Conservation (phyloP, 129 eudicot species). For the Rutidosis leptorrhynchoides region DNA sequence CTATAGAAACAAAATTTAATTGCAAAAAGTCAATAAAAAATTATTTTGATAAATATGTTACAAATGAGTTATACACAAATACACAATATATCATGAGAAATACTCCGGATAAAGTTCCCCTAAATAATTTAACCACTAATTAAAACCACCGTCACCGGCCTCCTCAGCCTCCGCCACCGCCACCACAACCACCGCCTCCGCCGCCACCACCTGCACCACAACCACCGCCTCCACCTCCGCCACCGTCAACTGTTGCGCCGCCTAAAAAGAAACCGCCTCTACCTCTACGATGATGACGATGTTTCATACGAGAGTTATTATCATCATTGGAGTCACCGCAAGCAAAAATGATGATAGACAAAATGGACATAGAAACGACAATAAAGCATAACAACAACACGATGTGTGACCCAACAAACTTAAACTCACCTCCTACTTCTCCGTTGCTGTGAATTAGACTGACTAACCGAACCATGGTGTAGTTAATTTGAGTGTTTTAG, state of each 20-base stretch:
- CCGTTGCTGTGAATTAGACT: background rate
- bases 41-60: too few relatives aligned
- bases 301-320: background rate
- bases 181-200: conserved; percentile 8
- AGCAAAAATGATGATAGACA: conserved; percentile 39
- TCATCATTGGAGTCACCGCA: conserved; percentile 24
- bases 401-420: conserved; percentile 26
- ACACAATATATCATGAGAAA: too few relatives aligned
- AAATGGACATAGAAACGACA: conserved; percentile 27
- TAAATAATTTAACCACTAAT: too few relatives aligned
- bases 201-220: background rate
- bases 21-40: too few relatives aligned
- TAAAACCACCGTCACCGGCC: background rate
- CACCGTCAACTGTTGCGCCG: background rate
- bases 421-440: background rate
- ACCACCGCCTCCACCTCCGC: background rate
- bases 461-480: conserved; percentile 20
- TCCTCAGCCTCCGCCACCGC: background rate
- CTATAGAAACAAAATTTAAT: too few relatives aligned
- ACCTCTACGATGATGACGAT: background rate
- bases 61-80: too few relatives aligned
- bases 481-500: background rate
- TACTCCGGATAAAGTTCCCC: too few relatives aligned
- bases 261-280: background rate
- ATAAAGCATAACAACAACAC: conserved; percentile 31